Base-by-base conservation (phyloP, 2,329 filamentous ascomycete species). In the Thyridium curvatum region DNA sequence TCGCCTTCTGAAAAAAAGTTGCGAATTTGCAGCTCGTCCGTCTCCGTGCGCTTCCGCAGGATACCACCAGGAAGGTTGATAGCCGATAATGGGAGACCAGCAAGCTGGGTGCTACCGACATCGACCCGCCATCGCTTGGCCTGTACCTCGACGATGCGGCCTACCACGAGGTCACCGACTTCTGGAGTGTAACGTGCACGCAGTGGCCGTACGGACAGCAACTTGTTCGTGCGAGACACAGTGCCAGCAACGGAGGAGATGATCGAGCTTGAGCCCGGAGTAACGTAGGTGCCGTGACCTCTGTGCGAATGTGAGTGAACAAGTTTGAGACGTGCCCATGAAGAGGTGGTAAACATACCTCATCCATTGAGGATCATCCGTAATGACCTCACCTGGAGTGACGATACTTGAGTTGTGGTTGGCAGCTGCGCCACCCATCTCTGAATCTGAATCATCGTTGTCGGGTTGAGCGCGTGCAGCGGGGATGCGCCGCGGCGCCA, bases 1-100 rank as follows among this genome's bases (percentile, higher is more conserved):
- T 98, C 93, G 12, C 93, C 93, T 63, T 98, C 93, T 39, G 84
- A 82, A 66, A 98, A 97, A 64, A 96, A 98, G n/a, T 82, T 87
- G 37, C 93, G 80, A 62, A 98, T 97, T 64, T 97, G 93, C 53
- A 98, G 73, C 68, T 97, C 93, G 61, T 98, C 93, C 13, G 93
- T 94, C 54, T 91, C 90, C 18, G 93, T 98, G 48, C 93, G 76
- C 57, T 91, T 86, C 42, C 93, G 79, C 52, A 96, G 71, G 47
- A 95, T 94, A 28, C 93, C 93, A 41, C 93, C 93, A 0, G 93
- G 93, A 3, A 98, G 70, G 59, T 98, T 98, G 64, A 98, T 97
- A 44, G 85, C 84, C 39, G 81, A 86, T 32, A 98, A 79, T 14
- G 89, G 87, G 9, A 98, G 73, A 34, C 82, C 77, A 4, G 93